Evolutionary conservation across 2,329 filamentous ascomycete genomes (phyloP).

Genomic region (Amauroascus niger): DNA sequence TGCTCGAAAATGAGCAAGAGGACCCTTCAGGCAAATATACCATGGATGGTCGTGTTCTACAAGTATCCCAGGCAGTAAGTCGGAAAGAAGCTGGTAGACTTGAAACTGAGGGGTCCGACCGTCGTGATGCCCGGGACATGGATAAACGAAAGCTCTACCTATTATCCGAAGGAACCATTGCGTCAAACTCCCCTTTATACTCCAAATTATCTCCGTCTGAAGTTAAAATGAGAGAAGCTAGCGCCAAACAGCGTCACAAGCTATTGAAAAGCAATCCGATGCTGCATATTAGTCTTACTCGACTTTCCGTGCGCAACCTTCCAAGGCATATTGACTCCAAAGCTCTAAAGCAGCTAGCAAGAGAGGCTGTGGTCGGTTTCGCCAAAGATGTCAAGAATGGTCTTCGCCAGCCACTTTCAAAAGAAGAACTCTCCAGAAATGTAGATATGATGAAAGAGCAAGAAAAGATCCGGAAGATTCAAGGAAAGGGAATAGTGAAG

Average conservation of each 20-base stretch:
- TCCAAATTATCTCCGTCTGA: constrained; percentile 67
- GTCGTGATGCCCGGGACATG: constrained; percentile 59
- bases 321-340: constrained; percentile 75
- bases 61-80: constrained; percentile 74
- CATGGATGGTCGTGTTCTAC: constrained; percentile 76
- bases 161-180: constrained; percentile 74
- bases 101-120: constrained; percentile 55
- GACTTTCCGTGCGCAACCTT: constrained; percentile 83
- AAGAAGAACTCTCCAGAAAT: constrained; percentile 74
- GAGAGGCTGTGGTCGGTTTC: constrained; percentile 89
- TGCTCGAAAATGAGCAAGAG: constrained; percentile 74
- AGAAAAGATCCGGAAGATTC: constrained; percentile 66
- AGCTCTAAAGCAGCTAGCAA: constrained; percentile 79
- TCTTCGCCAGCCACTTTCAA: constrained; percentile 66
- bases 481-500: constrained; percentile 77
- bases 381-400: constrained; percentile 78
- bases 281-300: constrained; percentile 78
- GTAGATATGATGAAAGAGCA: constrained; percentile 70
- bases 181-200: constrained; percentile 67
- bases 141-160: constrained; percentile 88
- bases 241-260: constrained; percentile 74
- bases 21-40: constrained; percentile 82
- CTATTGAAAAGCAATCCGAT: constrained; percentile 85
- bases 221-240: constrained; percentile 78
- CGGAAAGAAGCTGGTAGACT: constrained; percentile 69